A percentile compares a stretch with the other conserved stretches of the same genome.
Evolutionary conservation across 2,329 filamentous ascomycete species (phyloP).

Genomic region (Microthyrium microscopicum): DNA sequence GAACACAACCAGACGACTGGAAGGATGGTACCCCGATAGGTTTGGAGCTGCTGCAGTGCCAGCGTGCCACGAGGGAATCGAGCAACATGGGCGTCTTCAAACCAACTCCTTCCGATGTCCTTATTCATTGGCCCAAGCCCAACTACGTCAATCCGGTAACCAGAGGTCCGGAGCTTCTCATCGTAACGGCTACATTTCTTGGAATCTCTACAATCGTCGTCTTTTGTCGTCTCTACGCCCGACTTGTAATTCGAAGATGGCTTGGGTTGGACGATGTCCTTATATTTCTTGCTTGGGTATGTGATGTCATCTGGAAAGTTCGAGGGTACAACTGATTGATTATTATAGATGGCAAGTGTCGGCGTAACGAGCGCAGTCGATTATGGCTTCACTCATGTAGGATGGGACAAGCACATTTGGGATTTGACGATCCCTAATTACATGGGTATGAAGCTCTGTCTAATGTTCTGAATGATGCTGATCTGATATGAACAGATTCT

Average conservation of each 20-base stretch:
- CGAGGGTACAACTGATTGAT: neutral
- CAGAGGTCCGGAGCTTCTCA: slow-evolving; percentile 4
- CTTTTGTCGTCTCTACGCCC: slow-evolving; percentile 1
- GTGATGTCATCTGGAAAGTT: neutral
- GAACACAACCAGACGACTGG: no score
- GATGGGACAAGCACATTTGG: neutral
- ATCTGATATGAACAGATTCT: no score
- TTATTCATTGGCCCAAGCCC: slow-evolving; percentile 5
- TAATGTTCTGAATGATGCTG: no score
- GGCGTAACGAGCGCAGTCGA: neutral
- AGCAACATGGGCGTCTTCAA: no score
- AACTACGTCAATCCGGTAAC: slow-evolving; percentile 8
- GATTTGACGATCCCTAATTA: neutral
- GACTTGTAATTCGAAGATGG: slow-evolving; percentile 3
- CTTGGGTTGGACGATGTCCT: slow-evolving; percentile 8
- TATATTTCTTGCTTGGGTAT: slow-evolving; percentile 7
- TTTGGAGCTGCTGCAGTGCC: no score
- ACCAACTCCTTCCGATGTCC: slow-evolving; percentile 5
- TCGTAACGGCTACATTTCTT: slow-evolving; percentile 7
- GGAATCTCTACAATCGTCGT: neutral
- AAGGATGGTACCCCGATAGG: no score
- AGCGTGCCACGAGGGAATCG: no score
- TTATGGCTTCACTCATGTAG: neutral
- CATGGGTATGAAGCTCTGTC: slow-evolving; percentile 2
- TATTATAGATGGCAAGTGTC: neutral